Evolutionary conservation across 352 stramenopile genomes (phyloP), one percentile per base, ranked within the genome.

Genomic region (Thalassiosira exigua): DNA sequence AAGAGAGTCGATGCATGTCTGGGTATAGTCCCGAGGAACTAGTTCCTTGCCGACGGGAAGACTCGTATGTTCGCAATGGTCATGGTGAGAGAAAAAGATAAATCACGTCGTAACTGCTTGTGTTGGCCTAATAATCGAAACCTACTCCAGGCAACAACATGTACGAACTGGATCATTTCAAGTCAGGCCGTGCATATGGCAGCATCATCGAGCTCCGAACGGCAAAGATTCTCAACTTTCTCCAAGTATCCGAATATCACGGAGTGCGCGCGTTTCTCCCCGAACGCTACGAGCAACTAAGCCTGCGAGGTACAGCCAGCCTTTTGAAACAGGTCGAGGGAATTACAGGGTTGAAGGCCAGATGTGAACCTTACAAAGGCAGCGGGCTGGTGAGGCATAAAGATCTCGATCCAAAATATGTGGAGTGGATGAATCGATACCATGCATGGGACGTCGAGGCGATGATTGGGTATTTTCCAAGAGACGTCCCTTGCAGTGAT

Each of bases 381-480:
- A 80, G 14, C 57, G 58, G 64, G 12, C 21, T 9, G 5, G 22
- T 26, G 32, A 77, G 81, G 54, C 68, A 78, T 24, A 74, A 64
- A 56, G 21, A 61, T 21, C 32, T 83, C 33, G 41, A 62, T n/a
- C 42, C 42, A 5, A 61, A 76, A 21, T 80, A 71, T 44, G 42
- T 84, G 1, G n/a, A 73, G 29, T 86, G 75, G 60, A 73, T 83
- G 67, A 79, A 75, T 61, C 12, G 66, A 48, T 75, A 69, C 67
- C 64, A 76, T 48, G 79, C 83, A 56, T 86, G 79, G 79, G 73
- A 79, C n/a, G 69, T 75, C 32, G 79, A 86, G 52, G 50, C n/a
- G 29, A 41, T 52, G n/a, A 75, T 86, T 67, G 79, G 73, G 7
- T 86, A 86, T 48, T 61, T 22, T 30, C 62, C 17, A 60, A 62